Evolutionary conservation across 2,329 filamentous ascomycete genomes (phyloP).

Genomic region (Capronia epimyces): DNA sequence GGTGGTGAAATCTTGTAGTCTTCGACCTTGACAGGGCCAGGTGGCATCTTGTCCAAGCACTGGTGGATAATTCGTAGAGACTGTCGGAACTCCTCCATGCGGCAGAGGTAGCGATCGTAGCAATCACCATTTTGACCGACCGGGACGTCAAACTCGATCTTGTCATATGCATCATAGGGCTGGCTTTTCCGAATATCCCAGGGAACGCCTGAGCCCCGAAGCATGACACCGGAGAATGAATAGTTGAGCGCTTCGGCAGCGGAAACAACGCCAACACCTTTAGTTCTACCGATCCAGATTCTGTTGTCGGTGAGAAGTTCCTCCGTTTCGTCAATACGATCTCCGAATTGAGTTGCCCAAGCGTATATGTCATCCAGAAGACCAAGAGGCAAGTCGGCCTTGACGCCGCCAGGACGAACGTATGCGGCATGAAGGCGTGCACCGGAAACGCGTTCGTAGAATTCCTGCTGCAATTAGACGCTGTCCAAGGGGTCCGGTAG

Average conservation of each 20-base stretch:
- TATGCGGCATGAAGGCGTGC: conserved; percentile 96
- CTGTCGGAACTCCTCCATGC: conserved; percentile 99
- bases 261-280: conserved; percentile 83
- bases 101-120: conserved; percentile 97
- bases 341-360: conserved; percentile 98
- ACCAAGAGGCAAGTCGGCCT: conserved; percentile 88
- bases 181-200: conserved; percentile 96
- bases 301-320: conserved; percentile 98
- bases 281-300: conserved; percentile 93
- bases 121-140: conserved; percentile 96
- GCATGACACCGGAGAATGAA: conserved; percentile 95
- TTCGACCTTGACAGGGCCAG: conserved; percentile 88
- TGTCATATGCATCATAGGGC: conserved; percentile 94
- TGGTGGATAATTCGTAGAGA: conserved; percentile 97
- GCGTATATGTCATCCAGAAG: conserved; percentile 98
- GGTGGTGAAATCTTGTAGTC: conserved; percentile 98
- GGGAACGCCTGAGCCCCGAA: conserved; percentile 89
- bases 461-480: conserved; percentile 61
- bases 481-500: conserved; percentile 11
- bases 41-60: conserved; percentile 97
- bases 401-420: conserved; percentile 90
- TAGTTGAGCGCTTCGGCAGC: conserved; percentile 95
- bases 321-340: conserved; percentile 97
- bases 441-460: conserved; percentile 98
- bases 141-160: conserved; percentile 97